Evolutionary conservation across 495 filamentous ascomycete species (phyloP).

Genomic region (Penicillium salamii): DNA sequence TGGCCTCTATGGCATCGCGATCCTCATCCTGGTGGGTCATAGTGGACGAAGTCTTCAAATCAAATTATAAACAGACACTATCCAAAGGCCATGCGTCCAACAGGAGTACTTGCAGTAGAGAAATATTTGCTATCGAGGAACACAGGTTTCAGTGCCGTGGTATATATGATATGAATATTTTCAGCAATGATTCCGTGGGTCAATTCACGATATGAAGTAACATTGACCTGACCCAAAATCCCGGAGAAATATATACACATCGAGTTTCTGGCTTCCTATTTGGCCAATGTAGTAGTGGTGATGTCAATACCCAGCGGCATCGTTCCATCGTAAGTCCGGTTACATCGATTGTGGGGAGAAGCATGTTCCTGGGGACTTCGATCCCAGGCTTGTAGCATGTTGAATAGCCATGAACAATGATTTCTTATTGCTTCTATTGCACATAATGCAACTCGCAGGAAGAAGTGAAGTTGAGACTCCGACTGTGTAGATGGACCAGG

Average conservation of each 20-base stretch:
- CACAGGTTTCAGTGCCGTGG: too few species aligned
- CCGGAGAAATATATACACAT: background rate
- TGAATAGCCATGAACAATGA: background rate
- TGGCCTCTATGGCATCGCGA: slow-evolving; percentile 10
- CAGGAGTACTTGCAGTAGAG: too few species aligned
- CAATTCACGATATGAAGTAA: background rate
- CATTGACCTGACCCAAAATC: background rate
- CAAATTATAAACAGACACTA: too few species aligned
- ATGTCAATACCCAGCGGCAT: slow-evolving; percentile 23
- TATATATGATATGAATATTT: background rate
- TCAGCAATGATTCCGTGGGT: background rate
- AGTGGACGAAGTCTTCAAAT: background rate
- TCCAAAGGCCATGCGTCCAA: too few species aligned
- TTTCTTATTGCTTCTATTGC: too few species aligned
- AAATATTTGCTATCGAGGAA: too few species aligned
- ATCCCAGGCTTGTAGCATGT: background rate
- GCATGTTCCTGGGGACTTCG: slow-evolving; percentile 8
- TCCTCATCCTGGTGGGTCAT: slow-evolving; percentile 22
- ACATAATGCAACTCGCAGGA: too few species aligned
- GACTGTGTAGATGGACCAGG: too few species aligned
- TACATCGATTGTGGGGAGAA: too few species aligned
- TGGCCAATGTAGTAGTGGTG: slow-evolving; percentile 14
- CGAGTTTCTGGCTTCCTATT: slow-evolving; percentile 5
- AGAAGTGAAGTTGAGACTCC: too few species aligned
- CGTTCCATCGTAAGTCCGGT: background rate